A percentile compares a stretch with the other conserved stretches of the same genome.
phyloP scores from a whole-genome alignment of 352 stramenopile species.

The Phytopythium ostracodes region DNA sequence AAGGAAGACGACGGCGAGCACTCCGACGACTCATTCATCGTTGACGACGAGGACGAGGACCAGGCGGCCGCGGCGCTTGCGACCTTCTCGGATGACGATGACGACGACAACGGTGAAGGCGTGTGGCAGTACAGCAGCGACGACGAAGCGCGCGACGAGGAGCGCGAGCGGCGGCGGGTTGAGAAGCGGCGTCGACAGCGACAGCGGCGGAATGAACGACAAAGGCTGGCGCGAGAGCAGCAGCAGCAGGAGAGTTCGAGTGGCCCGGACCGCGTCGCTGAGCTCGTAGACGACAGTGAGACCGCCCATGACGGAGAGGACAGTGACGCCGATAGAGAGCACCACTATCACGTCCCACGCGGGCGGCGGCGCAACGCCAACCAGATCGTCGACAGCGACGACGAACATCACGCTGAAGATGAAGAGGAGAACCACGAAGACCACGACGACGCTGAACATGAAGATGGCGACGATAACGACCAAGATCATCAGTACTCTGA shows the following conservation, averaged over 20 bases:
- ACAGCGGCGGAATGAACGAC: slow-evolving; percentile 7
- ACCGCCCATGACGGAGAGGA: slow-evolving; percentile 12
- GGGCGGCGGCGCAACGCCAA: slow-evolving; percentile 25
- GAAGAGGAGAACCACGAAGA: slow-evolving; percentile 11
- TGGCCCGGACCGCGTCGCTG: slow-evolving; percentile 9
- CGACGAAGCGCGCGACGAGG: slow-evolving; percentile 33
- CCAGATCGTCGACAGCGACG: slow-evolving; percentile 33
- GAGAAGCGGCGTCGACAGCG: slow-evolving; percentile 13
- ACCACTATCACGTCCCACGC: slow-evolving; percentile 9
- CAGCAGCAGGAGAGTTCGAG: neutral
- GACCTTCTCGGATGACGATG: slow-evolving; percentile 28
- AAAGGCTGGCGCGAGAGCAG: slow-evolving; percentile 1
- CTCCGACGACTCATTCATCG: slow-evolving; percentile 74
- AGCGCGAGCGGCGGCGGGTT: slow-evolving; percentile 12
- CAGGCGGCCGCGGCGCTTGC: slow-evolving; percentile 12
- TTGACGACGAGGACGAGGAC: slow-evolving; percentile 39
- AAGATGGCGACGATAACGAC: slow-evolving; percentile 7
- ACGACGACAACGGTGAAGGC: slow-evolving; percentile 15
- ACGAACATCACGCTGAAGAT: slow-evolving; percentile 16
- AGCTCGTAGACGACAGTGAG: slow-evolving; percentile 17
- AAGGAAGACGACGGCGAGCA: slow-evolving; percentile 35
- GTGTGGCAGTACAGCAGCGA: slow-evolving; percentile 24
- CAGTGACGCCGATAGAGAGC: slow-evolving; percentile 14
- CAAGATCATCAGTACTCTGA: slow-evolving; percentile 7
- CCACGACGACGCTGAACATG: slow-evolving; percentile 11